These are phyloP conservation scores for Paragyromitra xinjiangensis DNA, from an alignment of 495 filamentous ascomycete genomes.

Conservation along the genomic window DNA sequence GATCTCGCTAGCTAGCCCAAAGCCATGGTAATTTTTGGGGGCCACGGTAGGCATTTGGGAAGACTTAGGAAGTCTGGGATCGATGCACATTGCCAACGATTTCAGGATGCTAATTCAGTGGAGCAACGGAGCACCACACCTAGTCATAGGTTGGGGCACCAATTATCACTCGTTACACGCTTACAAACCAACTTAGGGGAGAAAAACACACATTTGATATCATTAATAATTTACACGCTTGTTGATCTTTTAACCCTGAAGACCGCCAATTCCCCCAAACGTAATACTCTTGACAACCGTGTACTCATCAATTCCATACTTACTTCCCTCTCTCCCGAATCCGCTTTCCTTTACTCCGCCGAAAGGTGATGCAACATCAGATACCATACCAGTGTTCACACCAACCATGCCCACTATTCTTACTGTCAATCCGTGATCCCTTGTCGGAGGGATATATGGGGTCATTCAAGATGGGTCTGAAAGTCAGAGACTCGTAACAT, in stretches of 20 bases:
- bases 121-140: too few species aligned
- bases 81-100: not conserved
- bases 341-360: constrained; percentile 94
- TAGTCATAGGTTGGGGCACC: not conserved
- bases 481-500: not conserved
- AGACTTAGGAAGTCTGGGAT: too few species aligned
- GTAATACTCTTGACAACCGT: constrained; percentile 86
- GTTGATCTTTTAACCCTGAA: constrained; percentile 36
- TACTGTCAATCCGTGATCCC: not conserved
- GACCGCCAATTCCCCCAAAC: constrained; percentile 70
- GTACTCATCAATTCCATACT: constrained; percentile 92
- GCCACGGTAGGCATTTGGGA: too few species aligned
- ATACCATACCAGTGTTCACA: constrained; percentile 84
- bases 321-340: constrained; percentile 90
- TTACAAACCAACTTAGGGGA: not conserved
- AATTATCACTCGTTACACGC: not conserved
- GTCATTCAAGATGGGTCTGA: not conserved
- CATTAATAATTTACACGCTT: not conserved
- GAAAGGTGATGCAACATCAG: constrained; percentile 83
- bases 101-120: not conserved
- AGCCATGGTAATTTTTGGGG: too few species aligned
- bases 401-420: constrained; percentile 80
- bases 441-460: not conserved
- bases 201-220: constrained; percentile 2
- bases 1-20: too few species aligned